phyloP scores from a whole-genome alignment of 768 basidiomycete species.

The Boletus rex-veris region DNA sequence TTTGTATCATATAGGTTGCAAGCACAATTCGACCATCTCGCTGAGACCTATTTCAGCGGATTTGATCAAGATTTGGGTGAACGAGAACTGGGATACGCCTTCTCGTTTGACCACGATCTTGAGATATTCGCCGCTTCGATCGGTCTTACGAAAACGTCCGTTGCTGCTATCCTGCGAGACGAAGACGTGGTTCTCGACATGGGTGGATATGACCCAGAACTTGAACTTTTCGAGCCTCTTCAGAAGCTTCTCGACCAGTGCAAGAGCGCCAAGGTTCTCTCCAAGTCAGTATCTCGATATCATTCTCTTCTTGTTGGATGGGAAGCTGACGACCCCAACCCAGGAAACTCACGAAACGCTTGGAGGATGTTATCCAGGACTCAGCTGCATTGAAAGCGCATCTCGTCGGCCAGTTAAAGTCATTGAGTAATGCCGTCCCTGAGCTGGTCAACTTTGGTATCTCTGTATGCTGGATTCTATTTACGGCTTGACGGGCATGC shows the following conservation, averaged over 20 bases:
- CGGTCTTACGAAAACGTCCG: slow-evolving; percentile 83
- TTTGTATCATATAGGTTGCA: slow-evolving; percentile 60
- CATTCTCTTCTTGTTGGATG: background rate
- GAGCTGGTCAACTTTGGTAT: slow-evolving; percentile 91
- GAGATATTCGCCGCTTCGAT: slow-evolving; percentile 93
- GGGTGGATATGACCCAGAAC: slow-evolving; percentile 69
- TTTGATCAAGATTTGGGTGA: slow-evolving; percentile 89
- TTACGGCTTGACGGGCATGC: background rate
- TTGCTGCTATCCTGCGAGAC: slow-evolving; percentile 69
- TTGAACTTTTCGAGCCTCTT: slow-evolving; percentile 77
- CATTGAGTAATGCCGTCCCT: slow-evolving; percentile 66
- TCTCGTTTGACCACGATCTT: slow-evolving; percentile 84
- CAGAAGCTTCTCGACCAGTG: slow-evolving; percentile 80
- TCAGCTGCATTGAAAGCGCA: slow-evolving; percentile 69
- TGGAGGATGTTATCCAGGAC: slow-evolving; percentile 75
- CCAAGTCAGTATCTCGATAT: slow-evolving; percentile 51
- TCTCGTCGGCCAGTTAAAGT: slow-evolving; percentile 69
- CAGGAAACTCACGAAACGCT: slow-evolving; percentile 83
- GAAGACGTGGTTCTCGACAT: slow-evolving; percentile 73
- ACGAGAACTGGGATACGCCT: slow-evolving; percentile 78
- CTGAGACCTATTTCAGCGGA: slow-evolving; percentile 79
- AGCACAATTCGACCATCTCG: slow-evolving; percentile 89
- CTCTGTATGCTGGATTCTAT: slow-evolving; percentile 48
- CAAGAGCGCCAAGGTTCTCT: slow-evolving; percentile 73
- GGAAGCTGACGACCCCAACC: background rate